phyloP scores from a whole-genome alignment of 1,139 yeast genomes.

The Zygoascus hellenicus region DNA sequence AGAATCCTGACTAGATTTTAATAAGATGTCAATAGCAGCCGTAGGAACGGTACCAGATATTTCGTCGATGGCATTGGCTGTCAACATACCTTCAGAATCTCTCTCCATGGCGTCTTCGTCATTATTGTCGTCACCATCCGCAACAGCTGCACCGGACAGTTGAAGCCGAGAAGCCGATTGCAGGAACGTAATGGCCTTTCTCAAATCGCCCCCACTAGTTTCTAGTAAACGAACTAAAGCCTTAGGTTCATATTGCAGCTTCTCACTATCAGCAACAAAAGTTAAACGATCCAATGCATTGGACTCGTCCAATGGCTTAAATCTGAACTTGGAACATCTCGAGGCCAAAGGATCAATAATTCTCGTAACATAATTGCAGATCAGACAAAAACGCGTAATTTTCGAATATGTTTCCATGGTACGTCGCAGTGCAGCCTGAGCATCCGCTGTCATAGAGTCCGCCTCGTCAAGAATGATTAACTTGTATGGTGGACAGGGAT shows the following conservation, averaged over 20 bases:
- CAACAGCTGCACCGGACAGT: constrained; percentile 23
- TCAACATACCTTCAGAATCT: constrained; percentile 31
- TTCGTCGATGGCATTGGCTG: constrained; percentile 52
- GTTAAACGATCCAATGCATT: constrained; percentile 65
- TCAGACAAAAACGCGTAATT: constrained; percentile 86
- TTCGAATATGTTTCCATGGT: constrained; percentile 94
- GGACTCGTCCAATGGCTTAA: constrained; percentile 65
- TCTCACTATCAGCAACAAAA: constrained; percentile 50
- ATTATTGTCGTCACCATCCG: constrained; percentile 26
- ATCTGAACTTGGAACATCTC: constrained; percentile 91
- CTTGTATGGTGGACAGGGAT: constrained; percentile 56
- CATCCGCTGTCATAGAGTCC: constrained; percentile 98
- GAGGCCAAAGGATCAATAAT: constrained; percentile 96
- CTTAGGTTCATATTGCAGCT: constrained; percentile 43
- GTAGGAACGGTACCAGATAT: constrained; percentile 82
- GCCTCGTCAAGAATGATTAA: constrained; percentile 57
- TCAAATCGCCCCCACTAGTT: constrained; percentile 80
- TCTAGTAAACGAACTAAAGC: constrained; percentile 58
- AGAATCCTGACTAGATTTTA: constrained; percentile 31
- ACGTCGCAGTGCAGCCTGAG: constrained; percentile 90
- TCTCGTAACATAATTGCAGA: constrained; percentile 92
- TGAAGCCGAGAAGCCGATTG: constrained; percentile 78
- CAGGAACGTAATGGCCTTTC: constrained; percentile 85
- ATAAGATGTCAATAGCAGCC: constrained; percentile 42
- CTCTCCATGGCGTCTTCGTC: constrained; percentile 29